Conservation (phyloP, 768 basidiomycete genomes). For the Suillus occidentalis region DNA sequence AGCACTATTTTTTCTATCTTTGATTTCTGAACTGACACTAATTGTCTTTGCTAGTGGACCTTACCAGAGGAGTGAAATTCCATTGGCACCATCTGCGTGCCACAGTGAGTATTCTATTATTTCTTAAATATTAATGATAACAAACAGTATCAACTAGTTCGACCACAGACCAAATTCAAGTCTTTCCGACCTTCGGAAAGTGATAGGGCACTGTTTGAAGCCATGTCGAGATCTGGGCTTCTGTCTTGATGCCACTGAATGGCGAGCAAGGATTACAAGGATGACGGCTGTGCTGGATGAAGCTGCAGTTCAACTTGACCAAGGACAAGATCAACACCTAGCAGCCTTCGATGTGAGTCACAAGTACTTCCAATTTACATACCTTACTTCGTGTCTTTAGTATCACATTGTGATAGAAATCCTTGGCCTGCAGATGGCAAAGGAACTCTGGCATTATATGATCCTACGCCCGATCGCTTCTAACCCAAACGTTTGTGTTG, state of each 20-base stretch:
- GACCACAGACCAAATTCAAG: background rate
- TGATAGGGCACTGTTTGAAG: background rate
- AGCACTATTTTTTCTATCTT: no score
- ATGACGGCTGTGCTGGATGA: background rate
- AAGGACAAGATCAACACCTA: background rate
- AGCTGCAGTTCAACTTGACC: no score
- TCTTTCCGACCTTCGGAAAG: background rate
- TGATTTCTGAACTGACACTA: no score
- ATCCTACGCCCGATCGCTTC: background rate
- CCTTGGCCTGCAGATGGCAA: background rate
- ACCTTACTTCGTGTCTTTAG: background rate
- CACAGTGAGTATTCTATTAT: background rate
- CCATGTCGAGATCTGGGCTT: background rate
- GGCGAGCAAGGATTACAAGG: background rate
- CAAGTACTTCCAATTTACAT: background rate
- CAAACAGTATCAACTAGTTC: background rate
- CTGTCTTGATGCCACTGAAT: background rate
- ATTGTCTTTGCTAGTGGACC: background rate
- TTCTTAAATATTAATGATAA: background rate
- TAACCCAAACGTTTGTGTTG: no score
- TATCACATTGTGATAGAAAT: background rate
- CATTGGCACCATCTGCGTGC: background rate
- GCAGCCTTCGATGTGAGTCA: background rate
- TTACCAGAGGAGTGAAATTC: background rate
- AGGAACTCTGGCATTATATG: background rate